phyloP scores from a whole-genome alignment of 2,329 filamentous ascomycete species.

The Alternaria sp. region DNA sequence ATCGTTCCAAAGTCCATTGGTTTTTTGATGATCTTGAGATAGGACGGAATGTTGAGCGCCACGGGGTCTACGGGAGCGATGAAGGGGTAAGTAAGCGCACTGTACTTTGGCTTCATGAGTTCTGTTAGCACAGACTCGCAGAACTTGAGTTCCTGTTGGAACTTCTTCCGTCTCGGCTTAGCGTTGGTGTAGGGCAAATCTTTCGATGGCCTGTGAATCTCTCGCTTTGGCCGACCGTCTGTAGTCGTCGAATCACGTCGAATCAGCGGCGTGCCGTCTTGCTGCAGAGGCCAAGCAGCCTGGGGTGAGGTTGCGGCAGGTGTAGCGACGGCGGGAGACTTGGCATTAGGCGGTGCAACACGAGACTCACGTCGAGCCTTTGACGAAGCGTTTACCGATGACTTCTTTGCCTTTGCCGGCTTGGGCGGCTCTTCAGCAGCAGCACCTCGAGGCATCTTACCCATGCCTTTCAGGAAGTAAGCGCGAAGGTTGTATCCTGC shows the following conservation, averaged over 20 bases:
- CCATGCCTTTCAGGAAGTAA: conserved; percentile 68
- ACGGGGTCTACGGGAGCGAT: conserved; percentile 88
- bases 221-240: conserved; percentile 86
- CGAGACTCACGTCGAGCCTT: conserved; percentile 60
- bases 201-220: conserved; percentile 88
- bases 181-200: conserved; percentile 87
- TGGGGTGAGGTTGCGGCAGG: conserved; percentile 56
- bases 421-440: conserved; percentile 62
- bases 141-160: conserved; percentile 87
- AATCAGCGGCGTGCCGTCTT: conserved; percentile 80
- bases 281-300: conserved; percentile 75
- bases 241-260: conserved; percentile 82
- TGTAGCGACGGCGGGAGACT: conserved; percentile 54
- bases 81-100: conserved; percentile 75
- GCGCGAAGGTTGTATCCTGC: conserved; percentile 69
- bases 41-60: conserved; percentile 89
- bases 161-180: conserved; percentile 90
- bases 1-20: conserved; percentile 96
- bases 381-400: conserved; percentile 39
- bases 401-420: conserved; percentile 63
- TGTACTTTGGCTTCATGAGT: conserved; percentile 77
- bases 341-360: conserved; percentile 53
- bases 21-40: conserved; percentile 92
- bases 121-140: conserved; percentile 83
- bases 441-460: conserved; percentile 65